Evolutionary conservation across 2,329 filamentous ascomycete genomes (phyloP), one percentile per base, ranked within the genome.

Genomic region (Xylariales sp.): DNA sequence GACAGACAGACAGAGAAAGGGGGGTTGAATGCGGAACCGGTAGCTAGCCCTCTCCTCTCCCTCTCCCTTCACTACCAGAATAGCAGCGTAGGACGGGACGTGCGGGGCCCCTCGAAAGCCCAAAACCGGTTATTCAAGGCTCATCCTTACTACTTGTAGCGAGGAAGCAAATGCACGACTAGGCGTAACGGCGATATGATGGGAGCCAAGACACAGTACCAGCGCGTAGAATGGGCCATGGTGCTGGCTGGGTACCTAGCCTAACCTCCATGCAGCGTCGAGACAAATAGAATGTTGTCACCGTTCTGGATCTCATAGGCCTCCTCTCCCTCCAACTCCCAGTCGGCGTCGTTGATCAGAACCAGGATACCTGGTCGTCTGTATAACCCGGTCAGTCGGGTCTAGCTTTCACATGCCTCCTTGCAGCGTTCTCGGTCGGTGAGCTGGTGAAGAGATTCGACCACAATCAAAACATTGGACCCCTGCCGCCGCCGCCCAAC

Each of bases 321-420:
- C 78, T 96, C 94, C 81, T 98, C 95, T 18, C 94, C 96, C 81
- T 98, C 96, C 12, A 99, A 87, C 80, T 98, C 96, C 96, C 96
- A 99, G 80, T 99, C 96, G 32, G 94, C 93, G 75, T 99, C 96
- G 78, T 99, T 99, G 80, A 99, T 97, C 65, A 99, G 86, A 34
- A 97, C 95, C 50, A 99, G 87, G 79, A 99, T 97, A 2, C 96
- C 96, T 5, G 96, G 96, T 61, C 96, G 94, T 68, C 95, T 98
- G 73, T 43, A 60, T 67, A 52, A 67, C 60, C 61, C 56, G 67
- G 73, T 76, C 72, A 76, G 74, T 72, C 36, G 48, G 68, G 32
- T 43, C 48, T 57, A 32, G 6, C n/a, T 18, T 48, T 59, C 65
- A 52, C 60, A 55, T 59, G 60, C 60, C 49, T 60, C 6, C 12